These are phyloP conservation scores for Eutypa lata DNA, from an alignment of 2,329 filamentous ascomycete species.

Conservation along the genomic window DNA sequence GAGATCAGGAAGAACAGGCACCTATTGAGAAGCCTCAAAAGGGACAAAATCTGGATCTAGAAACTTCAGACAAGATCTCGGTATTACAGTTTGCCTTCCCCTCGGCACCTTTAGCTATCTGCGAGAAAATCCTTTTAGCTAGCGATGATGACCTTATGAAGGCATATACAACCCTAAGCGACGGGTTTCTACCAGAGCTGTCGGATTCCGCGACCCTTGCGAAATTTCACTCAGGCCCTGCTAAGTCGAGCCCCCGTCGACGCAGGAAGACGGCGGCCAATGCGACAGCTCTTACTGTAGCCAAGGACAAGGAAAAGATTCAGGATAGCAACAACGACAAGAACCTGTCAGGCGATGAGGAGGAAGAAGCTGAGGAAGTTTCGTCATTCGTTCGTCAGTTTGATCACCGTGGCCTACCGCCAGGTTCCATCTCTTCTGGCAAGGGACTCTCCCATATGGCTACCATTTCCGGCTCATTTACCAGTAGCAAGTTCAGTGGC, in stretches of 20 bases:
- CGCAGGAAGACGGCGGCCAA: neutral
- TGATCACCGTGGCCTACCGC: conserved; percentile 36
- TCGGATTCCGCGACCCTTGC: conserved; percentile 16
- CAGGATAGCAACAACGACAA: conserved; percentile 27
- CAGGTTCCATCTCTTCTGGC: conserved; percentile 36
- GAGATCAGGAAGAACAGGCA: conserved; percentile 19
- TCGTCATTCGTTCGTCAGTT: conserved; percentile 27
- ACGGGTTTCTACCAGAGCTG: conserved; percentile 28
- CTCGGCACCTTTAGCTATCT: conserved; percentile 29
- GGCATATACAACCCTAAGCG: conserved; percentile 35
- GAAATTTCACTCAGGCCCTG: neutral
- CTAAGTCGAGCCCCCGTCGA: neutral
- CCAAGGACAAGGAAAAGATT: neutral
- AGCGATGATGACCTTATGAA: conserved; percentile 31
- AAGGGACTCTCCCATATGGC: conserved; percentile 33
- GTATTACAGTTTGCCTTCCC: conserved; percentile 44
- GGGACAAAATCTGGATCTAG: conserved; percentile 11
- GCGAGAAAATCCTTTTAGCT: conserved; percentile 33
- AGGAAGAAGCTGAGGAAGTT: conserved; percentile 25
- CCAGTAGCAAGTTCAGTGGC: conserved; percentile 19
- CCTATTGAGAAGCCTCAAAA: neutral
- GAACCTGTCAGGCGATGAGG: conserved; percentile 18
- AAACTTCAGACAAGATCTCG: conserved; percentile 29
- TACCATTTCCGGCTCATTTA: conserved; percentile 27
- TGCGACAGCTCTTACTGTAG: neutral